phyloP scores from a whole-genome alignment of 2,329 filamentous ascomycete genomes.

The Botrytis medusae region DNA sequence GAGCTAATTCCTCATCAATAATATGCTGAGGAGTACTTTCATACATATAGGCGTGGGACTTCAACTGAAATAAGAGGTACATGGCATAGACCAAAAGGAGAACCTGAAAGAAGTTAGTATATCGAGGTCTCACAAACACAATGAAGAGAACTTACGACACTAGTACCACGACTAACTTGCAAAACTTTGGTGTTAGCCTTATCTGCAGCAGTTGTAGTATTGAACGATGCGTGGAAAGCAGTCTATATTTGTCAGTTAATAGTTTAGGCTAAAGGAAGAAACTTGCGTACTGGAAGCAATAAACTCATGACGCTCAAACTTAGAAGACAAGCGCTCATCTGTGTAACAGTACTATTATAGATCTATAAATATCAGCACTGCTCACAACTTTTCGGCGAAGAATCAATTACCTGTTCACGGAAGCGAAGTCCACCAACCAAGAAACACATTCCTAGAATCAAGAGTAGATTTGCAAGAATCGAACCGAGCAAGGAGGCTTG shows the following conservation, averaged over 20 bases:
- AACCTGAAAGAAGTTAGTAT: constrained; percentile 48
- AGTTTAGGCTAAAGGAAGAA: no score
- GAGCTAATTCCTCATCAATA: constrained; percentile 87
- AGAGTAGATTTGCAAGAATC: constrained; percentile 81
- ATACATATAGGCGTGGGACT: constrained; percentile 89
- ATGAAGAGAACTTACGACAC: constrained; percentile 60
- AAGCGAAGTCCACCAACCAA: constrained; percentile 81
- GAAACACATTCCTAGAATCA: constrained; percentile 92
- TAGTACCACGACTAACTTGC: constrained; percentile 85
- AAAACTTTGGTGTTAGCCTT: constrained; percentile 69
- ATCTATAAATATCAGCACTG: constrained; percentile 51
- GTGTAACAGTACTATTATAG: constrained; percentile 92
- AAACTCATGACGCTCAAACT: constrained; percentile 89
- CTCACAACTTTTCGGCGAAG: no score
- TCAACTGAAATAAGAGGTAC: constrained; percentile 87
- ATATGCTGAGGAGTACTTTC: constrained; percentile 89
- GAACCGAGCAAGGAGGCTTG: constrained; percentile 88
- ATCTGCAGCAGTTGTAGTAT: constrained; percentile 43
- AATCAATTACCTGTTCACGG: constrained; percentile 68
- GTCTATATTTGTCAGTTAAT: constrained; percentile 51
- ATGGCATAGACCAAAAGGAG: constrained; percentile 78
- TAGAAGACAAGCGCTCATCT: constrained; percentile 92
- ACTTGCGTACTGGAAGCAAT: constrained; percentile 66
- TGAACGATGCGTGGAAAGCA: constrained; percentile 88
- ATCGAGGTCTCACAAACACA: background rate